Evolutionary conservation across 345 rosid genomes (phyloP), one percentile per base, ranked within the genome.

Genomic region (Melastoma malabathricum): DNA sequence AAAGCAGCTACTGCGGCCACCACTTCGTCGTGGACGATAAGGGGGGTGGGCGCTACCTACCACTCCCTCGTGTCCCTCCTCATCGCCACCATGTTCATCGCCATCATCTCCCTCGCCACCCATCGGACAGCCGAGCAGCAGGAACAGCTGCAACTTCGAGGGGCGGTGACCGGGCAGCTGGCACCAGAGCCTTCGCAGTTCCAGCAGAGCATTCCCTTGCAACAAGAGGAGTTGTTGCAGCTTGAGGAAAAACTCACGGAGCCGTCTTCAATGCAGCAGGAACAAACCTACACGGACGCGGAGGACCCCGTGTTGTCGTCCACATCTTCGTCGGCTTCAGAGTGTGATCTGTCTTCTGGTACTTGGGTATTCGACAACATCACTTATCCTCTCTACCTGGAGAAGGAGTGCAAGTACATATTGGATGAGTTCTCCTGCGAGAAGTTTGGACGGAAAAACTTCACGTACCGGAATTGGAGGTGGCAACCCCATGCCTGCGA

Each of bases 401-500:
- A 87, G 68, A 73, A 72, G 46, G 70, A 79, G 1, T 92, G 98
- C 56, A 70, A 59, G 60, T 84, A 66, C 68, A 77, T 82, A 74
- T 80, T 89, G 10, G 87, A 82, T 44, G 87, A 87, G 63, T 65
- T 87, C 69, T 83, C 93, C 44, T 82, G 93, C 49, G 73, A 73
- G 74, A 84, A 87, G 65, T 84, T 82, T 60, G 98, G 98, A 18
- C 75, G 97, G 62, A 74, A 72, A 51, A 87, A 87, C 55, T 67
- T 73, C 54, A 52, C 44, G 58, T 87, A 74, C 45, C 89, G 66
- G 68, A 70, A 67, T 18, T 84, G 93, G 98, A 80, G 80, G 56
- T 92, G 98, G 95, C 86, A 92, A 38, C 98, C 98, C 52, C 76
- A 75, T 51, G 75, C 73, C 9, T 92, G 98, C 53, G 72, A 84